Conservation (phyloP, 1,284 basidiomycete species). For the Marasmius oreades region DNA sequence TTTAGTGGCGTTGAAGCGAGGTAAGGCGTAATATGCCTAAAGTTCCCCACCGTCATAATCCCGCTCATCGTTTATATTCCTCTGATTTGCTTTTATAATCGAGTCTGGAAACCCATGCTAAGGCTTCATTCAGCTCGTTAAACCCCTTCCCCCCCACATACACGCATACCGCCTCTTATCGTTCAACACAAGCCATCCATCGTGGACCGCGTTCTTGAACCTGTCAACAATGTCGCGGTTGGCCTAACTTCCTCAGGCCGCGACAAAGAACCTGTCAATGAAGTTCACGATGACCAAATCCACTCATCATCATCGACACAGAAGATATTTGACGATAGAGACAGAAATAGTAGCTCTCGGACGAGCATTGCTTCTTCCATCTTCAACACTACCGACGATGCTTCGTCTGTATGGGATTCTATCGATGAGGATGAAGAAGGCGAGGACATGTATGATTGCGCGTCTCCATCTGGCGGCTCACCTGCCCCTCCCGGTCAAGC, state of each 20-base stretch:
- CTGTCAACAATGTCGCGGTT: constrained; percentile 2
- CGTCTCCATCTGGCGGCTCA: neutral
- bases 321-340: neutral
- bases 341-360: neutral
- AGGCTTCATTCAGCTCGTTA: neutral
- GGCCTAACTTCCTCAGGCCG: neutral
- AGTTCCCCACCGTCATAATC: neutral
- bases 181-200: neutral
- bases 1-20: neutral
- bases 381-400: neutral
- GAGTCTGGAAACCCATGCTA: neutral
- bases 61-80: neutral
- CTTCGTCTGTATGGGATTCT: neutral
- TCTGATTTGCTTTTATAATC: neutral
- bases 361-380: neutral
- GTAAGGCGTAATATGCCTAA: neutral
- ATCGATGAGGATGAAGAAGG: neutral
- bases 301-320: neutral
- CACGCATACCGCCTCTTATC: neutral
- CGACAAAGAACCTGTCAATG: neutral
- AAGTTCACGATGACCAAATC: neutral
- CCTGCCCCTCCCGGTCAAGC: neutral
- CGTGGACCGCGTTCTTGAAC: constrained; percentile 1
- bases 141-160: neutral
- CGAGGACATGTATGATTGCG: neutral